Evolutionary conservation across 495 filamentous ascomycete genomes (phyloP).

Genomic region (Xylaria flabelliformis): DNA sequence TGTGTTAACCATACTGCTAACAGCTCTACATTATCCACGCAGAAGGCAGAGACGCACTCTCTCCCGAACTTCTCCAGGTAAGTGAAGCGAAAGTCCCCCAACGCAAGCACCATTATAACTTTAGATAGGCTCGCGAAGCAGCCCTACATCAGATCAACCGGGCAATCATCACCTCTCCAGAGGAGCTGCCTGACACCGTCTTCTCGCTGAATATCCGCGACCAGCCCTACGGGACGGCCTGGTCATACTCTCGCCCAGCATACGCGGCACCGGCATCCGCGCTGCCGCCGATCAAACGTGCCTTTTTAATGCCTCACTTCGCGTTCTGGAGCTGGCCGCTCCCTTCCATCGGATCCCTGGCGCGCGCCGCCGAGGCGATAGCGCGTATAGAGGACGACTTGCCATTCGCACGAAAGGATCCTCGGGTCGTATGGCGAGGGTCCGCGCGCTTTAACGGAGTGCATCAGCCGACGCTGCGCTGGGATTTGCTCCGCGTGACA

Average conservation of each 20-base stretch:
- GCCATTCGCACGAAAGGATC: constrained; percentile 38
- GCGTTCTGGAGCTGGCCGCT: constrained; percentile 69
- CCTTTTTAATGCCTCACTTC: constrained; percentile 74
- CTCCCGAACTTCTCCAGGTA: constrained; percentile 45
- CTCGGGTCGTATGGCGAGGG: constrained; percentile 16
- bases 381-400: constrained; percentile 33
- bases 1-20: constrained; percentile 2
- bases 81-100: not conserved
- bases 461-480: constrained; percentile 33
- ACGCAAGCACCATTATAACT: constrained; percentile 6
- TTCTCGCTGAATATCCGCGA: constrained; percentile 60
- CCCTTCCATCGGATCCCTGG: constrained; percentile 56
- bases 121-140: constrained; percentile 45
- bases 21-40: constrained; percentile 51
- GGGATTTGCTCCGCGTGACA: constrained; percentile 37
- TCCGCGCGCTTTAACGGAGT: constrained; percentile 37
- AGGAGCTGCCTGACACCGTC: constrained; percentile 64
- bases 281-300: constrained; percentile 26
- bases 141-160: constrained; percentile 56
- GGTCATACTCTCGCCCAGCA: constrained; percentile 45
- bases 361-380: constrained; percentile 52
- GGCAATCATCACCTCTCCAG: constrained; percentile 56
- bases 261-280: constrained; percentile 36
- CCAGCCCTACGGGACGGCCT: constrained; percentile 47
- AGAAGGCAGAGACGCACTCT: constrained; percentile 39